phyloP scores from a whole-genome alignment of 2,329 filamentous ascomycete genomes.

The Pseudocercospora pini-densiflorae region DNA sequence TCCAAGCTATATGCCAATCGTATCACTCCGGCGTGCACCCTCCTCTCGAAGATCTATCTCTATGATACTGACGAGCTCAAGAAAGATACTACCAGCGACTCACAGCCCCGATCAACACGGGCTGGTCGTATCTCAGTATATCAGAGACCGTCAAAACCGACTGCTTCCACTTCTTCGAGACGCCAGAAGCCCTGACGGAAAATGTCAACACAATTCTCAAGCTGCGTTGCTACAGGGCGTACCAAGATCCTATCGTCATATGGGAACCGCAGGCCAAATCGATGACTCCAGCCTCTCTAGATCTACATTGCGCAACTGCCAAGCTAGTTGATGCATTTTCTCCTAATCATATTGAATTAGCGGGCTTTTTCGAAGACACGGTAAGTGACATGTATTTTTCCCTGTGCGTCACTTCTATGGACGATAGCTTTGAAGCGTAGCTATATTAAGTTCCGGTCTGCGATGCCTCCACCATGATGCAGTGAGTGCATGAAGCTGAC shows the following conservation, averaged over 20 bases:
- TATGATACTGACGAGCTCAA: constrained; percentile 4
- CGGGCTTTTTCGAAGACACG: constrained; percentile 27
- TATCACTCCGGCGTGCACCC: neutral
- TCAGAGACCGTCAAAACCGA: constrained; percentile 9
- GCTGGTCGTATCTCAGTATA: constrained; percentile 20
- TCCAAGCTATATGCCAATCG: no score
- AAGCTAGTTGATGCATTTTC: constrained; percentile 35
- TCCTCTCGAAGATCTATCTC: neutral
- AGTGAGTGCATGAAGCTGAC: neutral
- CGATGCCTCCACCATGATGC: no score
- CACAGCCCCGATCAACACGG: constrained; percentile 30
- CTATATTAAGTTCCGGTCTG: no score
- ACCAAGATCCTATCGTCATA: constrained; percentile 25
- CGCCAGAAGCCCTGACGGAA: constrained; percentile 23
- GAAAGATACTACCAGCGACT: constrained; percentile 31
- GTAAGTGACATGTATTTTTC: neutral
- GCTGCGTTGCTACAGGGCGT: neutral
- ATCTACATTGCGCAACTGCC: constrained; percentile 24
- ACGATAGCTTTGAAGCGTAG: no score
- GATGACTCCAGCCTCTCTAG: constrained; percentile 28
- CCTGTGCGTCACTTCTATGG: no score
- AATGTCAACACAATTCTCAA: constrained; percentile 7
- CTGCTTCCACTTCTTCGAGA: constrained; percentile 36
- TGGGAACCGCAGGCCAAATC: constrained; percentile 39
- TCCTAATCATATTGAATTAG: constrained; percentile 37